A percentile compares a stretch with the other conserved stretches of the same genome.
These are phyloP conservation scores for Boletus reticulatus DNA, from an alignment of 768 basidiomycete genomes.

Conservation along the genomic window DNA sequence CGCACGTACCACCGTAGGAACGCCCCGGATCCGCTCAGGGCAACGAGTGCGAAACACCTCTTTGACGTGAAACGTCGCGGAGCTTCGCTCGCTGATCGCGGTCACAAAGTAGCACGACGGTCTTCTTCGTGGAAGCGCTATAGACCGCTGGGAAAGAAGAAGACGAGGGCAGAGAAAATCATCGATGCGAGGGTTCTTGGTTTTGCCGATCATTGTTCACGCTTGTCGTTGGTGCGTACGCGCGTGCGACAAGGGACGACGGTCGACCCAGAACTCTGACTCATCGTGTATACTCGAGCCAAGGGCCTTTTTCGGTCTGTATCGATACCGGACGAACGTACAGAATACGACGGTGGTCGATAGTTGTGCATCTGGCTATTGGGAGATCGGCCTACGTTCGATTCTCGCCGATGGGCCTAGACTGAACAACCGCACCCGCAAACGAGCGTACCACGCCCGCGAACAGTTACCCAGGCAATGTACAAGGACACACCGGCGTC, in stretches of 20 bases:
- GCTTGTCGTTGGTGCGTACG: not conserved
- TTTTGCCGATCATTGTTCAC: not conserved
- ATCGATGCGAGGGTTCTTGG: not conserved
- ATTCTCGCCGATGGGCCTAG: conserved; percentile 27
- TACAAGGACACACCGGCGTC: conserved; percentile 42
- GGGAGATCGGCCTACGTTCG: not conserved
- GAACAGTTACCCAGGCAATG: conserved; percentile 38
- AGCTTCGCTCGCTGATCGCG: not conserved
- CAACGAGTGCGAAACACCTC: not conserved
- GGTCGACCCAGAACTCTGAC: not conserved
- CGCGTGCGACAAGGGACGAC: not conserved
- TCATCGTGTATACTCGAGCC: not conserved
- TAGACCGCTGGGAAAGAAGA: not conserved
- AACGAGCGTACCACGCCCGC: conserved; percentile 43
- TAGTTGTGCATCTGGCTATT: not conserved
- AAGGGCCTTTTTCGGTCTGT: not conserved
- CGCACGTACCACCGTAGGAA: not conserved
- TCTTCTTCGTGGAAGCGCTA: not conserved
- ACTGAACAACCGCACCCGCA: conserved; percentile 39
- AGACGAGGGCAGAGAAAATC: not conserved
- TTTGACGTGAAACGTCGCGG: not conserved
- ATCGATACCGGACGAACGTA: not conserved
- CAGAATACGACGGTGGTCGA: not conserved
- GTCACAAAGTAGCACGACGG: not conserved
- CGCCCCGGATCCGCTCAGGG: not conserved